These are phyloP conservation scores for Paraurostyla sp. DNA, from an alignment of 73 alveolate species.

Conservation along the genomic window DNA sequence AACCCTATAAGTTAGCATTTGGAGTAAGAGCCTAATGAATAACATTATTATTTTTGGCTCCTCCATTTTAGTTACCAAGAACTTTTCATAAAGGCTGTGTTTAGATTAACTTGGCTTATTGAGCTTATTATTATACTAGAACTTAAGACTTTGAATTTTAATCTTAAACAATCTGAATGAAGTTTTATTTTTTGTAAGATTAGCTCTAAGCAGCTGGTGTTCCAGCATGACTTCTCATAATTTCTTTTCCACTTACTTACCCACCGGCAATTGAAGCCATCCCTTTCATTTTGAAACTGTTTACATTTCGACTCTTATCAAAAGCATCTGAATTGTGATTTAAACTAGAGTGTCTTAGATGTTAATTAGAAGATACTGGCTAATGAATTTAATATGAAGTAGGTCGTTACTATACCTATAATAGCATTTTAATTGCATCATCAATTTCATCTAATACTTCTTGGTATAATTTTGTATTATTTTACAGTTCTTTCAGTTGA, in stretches of 20 bases:
- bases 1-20: too few species aligned
- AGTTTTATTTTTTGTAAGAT: neutral
- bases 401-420: too few species aligned
- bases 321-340: too few species aligned
- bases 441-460: constrained; percentile 39
- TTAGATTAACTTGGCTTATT: too few species aligned
- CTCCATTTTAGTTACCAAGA: too few species aligned
- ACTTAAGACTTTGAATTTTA: neutral
- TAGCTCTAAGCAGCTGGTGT: constrained; percentile 20
- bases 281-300: constrained; percentile 44
- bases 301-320: constrained; percentile 29
- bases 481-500: neutral
- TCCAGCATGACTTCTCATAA: neutral
- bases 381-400: too few species aligned
- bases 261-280: neutral
- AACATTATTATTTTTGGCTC: too few species aligned
- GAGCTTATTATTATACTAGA: too few species aligned
- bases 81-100: too few species aligned
- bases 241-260: neutral
- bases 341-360: too few species aligned
- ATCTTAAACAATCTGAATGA: neutral
- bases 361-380: too few species aligned
- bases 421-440: constrained; percentile 37
- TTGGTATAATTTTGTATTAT: neutral
- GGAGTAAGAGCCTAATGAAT: too few species aligned